A percentile compares a stretch with the other conserved stretches of the same genome.
phyloP scores from a whole-genome alignment of 225 moss, liverwort and hornwort genomes.

The Polytrichum formosum region DNA sequence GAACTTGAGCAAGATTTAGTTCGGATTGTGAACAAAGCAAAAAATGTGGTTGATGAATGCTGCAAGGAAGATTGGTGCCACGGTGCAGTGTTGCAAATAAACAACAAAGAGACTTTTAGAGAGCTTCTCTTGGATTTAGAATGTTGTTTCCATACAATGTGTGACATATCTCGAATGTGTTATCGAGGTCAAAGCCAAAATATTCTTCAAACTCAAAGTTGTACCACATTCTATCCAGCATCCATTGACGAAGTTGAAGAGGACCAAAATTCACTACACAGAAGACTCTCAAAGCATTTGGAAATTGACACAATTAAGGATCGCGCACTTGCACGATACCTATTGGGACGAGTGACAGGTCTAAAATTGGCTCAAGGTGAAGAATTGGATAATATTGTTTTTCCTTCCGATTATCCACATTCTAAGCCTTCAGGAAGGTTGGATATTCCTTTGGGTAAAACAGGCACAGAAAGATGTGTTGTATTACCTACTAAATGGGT shows the following conservation, averaged over 20 bases:
- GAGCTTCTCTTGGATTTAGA: constrained; percentile 10
- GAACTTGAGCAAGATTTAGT: neutral
- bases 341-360: neutral
- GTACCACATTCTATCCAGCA: constrained; percentile 1
- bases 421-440: neutral
- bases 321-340: constrained; percentile 2
- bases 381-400: neutral
- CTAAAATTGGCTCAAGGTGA: neutral
- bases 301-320: neutral
- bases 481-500: neutral
- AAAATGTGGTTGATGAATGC: constrained; percentile 4
- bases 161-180: neutral
- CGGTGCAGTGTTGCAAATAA: neutral
- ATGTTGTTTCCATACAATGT: constrained; percentile 2
- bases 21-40: neutral
- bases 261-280: neutral
- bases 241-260: constrained; percentile 3
- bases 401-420: neutral
- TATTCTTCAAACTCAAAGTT: neutral
- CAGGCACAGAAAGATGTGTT: too few species aligned
- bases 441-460: neutral
- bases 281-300: neutral
- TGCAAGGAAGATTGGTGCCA: neutral
- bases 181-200: neutral
- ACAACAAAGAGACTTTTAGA: constrained; percentile 9